Evolutionary conservation across 2,329 filamentous ascomycete species (phyloP).

Genomic region (Fusarium sp.): DNA sequence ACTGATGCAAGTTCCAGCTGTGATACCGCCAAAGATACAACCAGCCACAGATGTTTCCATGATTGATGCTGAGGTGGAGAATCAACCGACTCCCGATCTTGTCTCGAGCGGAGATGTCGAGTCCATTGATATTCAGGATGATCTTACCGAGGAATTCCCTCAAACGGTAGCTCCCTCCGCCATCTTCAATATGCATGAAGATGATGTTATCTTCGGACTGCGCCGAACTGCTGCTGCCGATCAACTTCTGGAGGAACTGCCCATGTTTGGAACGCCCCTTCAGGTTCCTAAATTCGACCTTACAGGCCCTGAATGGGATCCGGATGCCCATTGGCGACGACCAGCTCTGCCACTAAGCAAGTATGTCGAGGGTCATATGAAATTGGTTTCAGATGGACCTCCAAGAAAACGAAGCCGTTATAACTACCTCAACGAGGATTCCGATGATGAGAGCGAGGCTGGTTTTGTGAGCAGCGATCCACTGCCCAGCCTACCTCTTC

Average conservation of each 20-base stretch:
- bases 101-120: constrained; percentile 74
- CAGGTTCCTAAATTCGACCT: constrained; percentile 70
- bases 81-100: constrained; percentile 75
- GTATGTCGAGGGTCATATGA: constrained; percentile 85
- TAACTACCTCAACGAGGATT: constrained; percentile 80
- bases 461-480: constrained; percentile 69
- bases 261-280: constrained; percentile 78
- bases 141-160: constrained; percentile 56
- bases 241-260: constrained; percentile 82
- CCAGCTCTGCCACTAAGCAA: constrained; percentile 88
- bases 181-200: constrained; percentile 84
- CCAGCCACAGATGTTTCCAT: constrained; percentile 50
- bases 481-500: constrained; percentile 63
- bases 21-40: constrained; percentile 60
- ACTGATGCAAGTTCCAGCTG: constrained; percentile 75
- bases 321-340: constrained; percentile 79
- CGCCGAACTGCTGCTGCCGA: constrained; percentile 81
- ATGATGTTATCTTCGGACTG: constrained; percentile 85
- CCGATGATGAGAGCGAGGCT: constrained; percentile 68
- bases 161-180: constrained; percentile 76
- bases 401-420: constrained; percentile 85
- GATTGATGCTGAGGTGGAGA: constrained; percentile 55
- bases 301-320: constrained; percentile 69
- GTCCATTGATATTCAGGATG: constrained; percentile 61
- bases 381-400: constrained; percentile 74